Percentiles rank a stretch among this genome's conserved stretches.
Evolutionary conservation across 192 early-diverging fungal genomes (phyloP).

Genomic region (Coemansia biformis): DNA sequence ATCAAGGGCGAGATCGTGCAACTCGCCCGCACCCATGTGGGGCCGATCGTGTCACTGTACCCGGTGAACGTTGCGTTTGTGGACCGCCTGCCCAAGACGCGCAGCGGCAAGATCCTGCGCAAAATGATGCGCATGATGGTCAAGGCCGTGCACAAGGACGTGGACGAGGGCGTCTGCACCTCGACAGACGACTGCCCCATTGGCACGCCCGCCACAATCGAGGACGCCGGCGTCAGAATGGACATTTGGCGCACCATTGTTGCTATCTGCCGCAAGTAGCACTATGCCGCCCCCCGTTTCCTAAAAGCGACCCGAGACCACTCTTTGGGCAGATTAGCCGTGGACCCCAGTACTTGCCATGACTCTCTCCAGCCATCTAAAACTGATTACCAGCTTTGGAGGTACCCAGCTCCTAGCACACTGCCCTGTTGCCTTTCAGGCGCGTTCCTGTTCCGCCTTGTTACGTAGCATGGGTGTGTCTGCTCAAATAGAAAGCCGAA

Average conservation of each 20-base stretch:
- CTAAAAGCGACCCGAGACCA: too few species aligned
- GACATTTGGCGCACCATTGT: constrained; percentile 48
- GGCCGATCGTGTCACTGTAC: constrained; percentile 78
- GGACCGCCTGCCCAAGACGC: constrained; percentile 73
- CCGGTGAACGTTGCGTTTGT: constrained; percentile 61
- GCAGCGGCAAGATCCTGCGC: constrained; percentile 79
- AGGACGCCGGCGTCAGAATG: constrained; percentile 57
- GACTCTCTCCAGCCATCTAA: too few species aligned
- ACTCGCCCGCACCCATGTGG: constrained; percentile 63
- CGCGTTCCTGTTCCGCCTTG: too few species aligned
- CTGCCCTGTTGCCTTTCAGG: too few species aligned
- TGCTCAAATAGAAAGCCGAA: too few species aligned
- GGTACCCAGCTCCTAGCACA: too few species aligned
- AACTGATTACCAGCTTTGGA: too few species aligned
- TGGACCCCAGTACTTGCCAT: too few species aligned
- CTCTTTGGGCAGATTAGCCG: too few species aligned
- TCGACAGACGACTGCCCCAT: constrained; percentile 28
- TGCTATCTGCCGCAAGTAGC: background rate
- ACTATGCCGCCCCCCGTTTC: too few species aligned
- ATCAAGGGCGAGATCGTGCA: constrained; percentile 53
- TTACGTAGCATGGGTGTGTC: too few species aligned
- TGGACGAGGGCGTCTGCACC: background rate
- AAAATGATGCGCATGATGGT: constrained; percentile 69
- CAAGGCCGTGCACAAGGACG: constrained; percentile 55
- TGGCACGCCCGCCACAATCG: constrained; percentile 74